Percentiles rank a stretch among this genome's conserved stretches.
Evolutionary conservation across 1,284 basidiomycete species (phyloP).

Genomic region (Fomes fomentarius): DNA sequence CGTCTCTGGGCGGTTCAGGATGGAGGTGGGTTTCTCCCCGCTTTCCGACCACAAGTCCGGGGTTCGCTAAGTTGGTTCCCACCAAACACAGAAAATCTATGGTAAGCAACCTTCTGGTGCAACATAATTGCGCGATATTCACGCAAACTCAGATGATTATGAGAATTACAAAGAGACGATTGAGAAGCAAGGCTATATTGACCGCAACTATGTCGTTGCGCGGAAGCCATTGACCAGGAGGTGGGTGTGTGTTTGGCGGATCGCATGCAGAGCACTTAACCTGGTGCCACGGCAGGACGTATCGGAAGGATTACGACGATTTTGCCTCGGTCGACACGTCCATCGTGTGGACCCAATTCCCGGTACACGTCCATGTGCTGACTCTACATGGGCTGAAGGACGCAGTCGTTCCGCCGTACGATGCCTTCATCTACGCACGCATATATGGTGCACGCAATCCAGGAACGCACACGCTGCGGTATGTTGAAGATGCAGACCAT

Average conservation of each 20-base stretch:
- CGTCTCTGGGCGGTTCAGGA: conserved; percentile 72
- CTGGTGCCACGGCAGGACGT: too few species aligned
- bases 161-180: conserved; percentile 45
- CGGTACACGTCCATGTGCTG: conserved; percentile 58
- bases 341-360: conserved; percentile 67
- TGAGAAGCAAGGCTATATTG: conserved; percentile 55
- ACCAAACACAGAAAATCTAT: conserved; percentile 23
- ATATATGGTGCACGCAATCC: conserved; percentile 56
- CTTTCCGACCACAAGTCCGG: conserved; percentile 9
- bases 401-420: conserved; percentile 69
- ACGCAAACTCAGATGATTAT: too few species aligned
- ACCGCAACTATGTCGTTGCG: conserved; percentile 64
- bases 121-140: too few species aligned
- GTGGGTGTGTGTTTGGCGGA: too few species aligned
- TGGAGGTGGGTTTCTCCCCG: conserved; percentile 54
- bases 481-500: conserved; percentile 73
- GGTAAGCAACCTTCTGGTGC: conserved; percentile 12
- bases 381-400: conserved; percentile 73
- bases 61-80: conserved; percentile 7
- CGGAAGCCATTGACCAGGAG: conserved; percentile 50
- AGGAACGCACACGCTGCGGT: conserved; percentile 69
- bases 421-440: conserved; percentile 68
- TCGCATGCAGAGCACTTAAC: too few species aligned
- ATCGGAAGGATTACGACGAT: conserved; percentile 56
- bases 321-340: conserved; percentile 67